These are phyloP conservation scores for Phyllosticta citribraziliensis DNA, from an alignment of 2,329 filamentous ascomycete species.

Conservation along the genomic window DNA sequence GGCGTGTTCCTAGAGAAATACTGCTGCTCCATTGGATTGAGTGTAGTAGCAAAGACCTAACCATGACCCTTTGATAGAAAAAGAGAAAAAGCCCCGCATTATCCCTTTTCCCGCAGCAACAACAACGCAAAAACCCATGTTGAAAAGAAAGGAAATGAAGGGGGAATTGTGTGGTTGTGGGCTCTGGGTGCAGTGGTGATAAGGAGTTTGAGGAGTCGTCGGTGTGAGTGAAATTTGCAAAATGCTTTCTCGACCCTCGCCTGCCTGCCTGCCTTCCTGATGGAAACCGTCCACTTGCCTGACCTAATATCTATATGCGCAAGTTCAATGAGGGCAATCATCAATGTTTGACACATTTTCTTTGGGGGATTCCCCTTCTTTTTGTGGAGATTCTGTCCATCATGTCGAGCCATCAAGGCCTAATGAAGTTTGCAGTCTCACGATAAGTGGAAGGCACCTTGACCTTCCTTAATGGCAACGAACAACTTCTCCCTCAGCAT, in stretches of 20 bases:
- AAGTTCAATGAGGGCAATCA: neutral
- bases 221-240: neutral
- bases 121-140: neutral
- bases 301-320: neutral
- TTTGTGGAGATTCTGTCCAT: neutral
- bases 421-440: conserved; percentile 33
- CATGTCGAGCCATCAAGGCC: neutral
- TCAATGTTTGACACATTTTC: neutral
- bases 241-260: neutral
- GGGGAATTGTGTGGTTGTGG: neutral
- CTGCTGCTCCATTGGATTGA: neutral
- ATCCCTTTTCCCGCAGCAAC: neutral
- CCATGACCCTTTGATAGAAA: neutral
- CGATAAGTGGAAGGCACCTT: conserved; percentile 94
- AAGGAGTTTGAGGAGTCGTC: neutral
- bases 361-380: neutral
- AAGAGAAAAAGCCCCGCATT: neutral
- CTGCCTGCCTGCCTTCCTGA: neutral
- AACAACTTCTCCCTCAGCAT: conserved; percentile 69
- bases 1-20: neutral
- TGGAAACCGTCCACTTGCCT: neutral
- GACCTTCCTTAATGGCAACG: conserved; percentile 85
- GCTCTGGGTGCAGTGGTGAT: neutral
- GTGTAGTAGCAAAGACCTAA: neutral
- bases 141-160: neutral